A percentile compares a stretch with the other conserved stretches of the same genome.
Conservation (phyloP, 129 eudicot species). For the Flaveria bidentis region DNA sequence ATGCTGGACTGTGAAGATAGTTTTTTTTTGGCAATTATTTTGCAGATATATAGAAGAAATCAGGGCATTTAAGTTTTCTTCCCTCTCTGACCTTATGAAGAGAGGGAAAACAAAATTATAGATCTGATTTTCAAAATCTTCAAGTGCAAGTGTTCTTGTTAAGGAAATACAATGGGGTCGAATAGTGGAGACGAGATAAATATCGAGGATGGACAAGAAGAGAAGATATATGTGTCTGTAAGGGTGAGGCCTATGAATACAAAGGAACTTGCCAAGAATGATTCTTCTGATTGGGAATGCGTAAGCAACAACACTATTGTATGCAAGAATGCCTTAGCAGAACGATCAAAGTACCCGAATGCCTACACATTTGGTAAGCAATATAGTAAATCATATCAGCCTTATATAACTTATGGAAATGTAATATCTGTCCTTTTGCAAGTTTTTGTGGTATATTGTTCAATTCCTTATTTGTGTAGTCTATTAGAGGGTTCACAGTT, state of each 20-base stretch:
- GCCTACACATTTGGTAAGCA: conserved; percentile 76
- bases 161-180: conserved; percentile 50
- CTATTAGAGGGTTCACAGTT: neutral
- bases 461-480: neutral
- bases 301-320: conserved; percentile 62
- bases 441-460: neutral
- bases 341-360: conserved; percentile 64
- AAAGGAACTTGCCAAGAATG: conserved; percentile 57
- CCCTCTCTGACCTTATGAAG: conserved; percentile 36
- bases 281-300: conserved; percentile 83
- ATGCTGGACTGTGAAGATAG: conserved; percentile 12
- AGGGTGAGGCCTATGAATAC: conserved; percentile 87
- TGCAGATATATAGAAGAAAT: conserved; percentile 22
- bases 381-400: neutral
- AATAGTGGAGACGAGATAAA: conserved; percentile 42
- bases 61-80: conserved; percentile 17
- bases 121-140: conserved; percentile 29
- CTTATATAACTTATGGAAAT: neutral
- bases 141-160: conserved; percentile 40
- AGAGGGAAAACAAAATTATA: conserved; percentile 33
- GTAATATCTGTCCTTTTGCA: neutral
- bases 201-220: conserved; percentile 48
- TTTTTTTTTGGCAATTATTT: neutral
- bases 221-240: conserved; percentile 83
- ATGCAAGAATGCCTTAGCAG: conserved; percentile 52